Evolutionary conservation across 192 early-diverging fungal genomes (phyloP).

Genomic region (Coemansia sp.): DNA sequence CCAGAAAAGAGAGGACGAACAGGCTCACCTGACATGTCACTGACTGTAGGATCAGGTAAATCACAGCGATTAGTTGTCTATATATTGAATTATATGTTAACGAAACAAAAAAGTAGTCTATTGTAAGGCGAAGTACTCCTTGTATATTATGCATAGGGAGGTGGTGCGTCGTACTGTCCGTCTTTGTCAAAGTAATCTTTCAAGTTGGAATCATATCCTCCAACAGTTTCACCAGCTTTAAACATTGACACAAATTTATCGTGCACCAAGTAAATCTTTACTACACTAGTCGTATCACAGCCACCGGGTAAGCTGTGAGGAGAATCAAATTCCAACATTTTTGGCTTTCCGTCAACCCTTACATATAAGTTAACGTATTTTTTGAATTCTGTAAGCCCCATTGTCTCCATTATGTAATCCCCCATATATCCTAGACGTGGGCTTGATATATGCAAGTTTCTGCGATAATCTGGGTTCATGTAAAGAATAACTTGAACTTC

Average conservation of each 20-base stretch:
- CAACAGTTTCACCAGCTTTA: background rate
- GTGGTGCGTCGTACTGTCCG: background rate
- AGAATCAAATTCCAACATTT: background rate
- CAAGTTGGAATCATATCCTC: background rate
- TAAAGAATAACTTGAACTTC: background rate
- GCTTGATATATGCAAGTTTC: background rate
- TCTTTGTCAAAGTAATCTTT: background rate
- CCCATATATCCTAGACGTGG: background rate
- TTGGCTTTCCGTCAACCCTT: background rate
- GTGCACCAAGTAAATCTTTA: background rate
- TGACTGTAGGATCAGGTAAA: background rate
- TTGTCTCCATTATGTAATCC: background rate
- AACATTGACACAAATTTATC: background rate
- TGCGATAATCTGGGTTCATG: background rate
- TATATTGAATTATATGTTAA: background rate
- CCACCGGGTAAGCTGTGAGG: background rate
- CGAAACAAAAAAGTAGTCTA: background rate
- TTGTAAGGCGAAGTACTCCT: background rate
- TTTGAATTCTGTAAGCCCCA: background rate
- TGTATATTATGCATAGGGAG: background rate
- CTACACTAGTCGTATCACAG: background rate
- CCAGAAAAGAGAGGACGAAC: background rate
- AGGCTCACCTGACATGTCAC: background rate
- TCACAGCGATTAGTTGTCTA: background rate
- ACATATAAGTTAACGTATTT: background rate